Base-by-base conservation (phyloP, 768 basidiomycete genomes). In the Boletus subparvulus region DNA sequence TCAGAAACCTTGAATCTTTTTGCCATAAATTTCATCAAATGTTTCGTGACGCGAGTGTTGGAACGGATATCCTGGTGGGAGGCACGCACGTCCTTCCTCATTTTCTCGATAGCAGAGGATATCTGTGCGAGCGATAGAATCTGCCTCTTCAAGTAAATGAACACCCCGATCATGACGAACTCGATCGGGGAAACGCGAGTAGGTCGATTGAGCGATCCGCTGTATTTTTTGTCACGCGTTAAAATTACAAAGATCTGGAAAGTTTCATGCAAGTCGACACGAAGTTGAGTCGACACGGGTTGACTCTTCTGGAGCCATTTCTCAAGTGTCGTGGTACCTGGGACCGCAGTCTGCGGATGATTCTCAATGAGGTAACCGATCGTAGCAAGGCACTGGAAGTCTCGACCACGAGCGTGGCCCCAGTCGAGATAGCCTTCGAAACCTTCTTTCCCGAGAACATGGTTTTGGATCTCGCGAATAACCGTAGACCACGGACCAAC, bases 361-460 rank as follows among this genome's bases (percentile, higher is more conserved):
- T 61, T 66, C 44, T 74, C 69, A 26, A 73, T 71, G 12, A 68
- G 65, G 44, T 66, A 73, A 44, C 70, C 63, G 6, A 71, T 69
- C 33, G 76, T 77, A 21, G 76, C 73, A 2, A 80, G 66, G 43
- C 74, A 76, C 53, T 77, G 78, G 50, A 81, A 83, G 50, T 80
- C 80, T 30, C 74, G 74, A 30, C 78, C 78, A 39, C 78, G 75
- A 21, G 77, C 69, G 14, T 73, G 69, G 16, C 75, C 77, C 77
- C 78, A 78, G 30, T 75, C 69, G 16, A 79, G 69, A 50, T 74
- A 73, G 17, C 63, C 71, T 41, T 71, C 62, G 51, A 73, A 78
- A 12, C 73, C 73, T 33, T 69, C 61, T 47, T 74, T 69, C 1
- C 71, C 73, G 9, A 70, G 67, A 52, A 77, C 71, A 46, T 70